phyloP scores from a whole-genome alignment of 768 basidiomycete species.

The Epithele typhae region DNA sequence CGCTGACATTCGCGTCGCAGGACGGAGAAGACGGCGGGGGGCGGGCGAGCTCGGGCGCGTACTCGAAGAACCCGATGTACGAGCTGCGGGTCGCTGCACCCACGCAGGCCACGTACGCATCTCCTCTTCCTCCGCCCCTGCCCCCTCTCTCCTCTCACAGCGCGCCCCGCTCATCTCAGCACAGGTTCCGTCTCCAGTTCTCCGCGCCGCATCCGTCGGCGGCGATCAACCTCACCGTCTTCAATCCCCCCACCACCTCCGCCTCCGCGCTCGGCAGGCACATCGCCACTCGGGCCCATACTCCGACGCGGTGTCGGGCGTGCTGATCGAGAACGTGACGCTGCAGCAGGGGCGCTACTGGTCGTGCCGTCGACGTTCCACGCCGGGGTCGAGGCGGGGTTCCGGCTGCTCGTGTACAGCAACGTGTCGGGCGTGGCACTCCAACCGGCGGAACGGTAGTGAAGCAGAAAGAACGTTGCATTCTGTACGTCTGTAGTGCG shows the following conservation, averaged over 20 bases:
- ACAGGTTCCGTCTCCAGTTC: slow-evolving; percentile 69
- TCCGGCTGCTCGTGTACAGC: slow-evolving; percentile 55
- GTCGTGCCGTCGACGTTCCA: slow-evolving; percentile 71
- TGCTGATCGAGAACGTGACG: slow-evolving; percentile 48
- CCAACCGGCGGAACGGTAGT: no score
- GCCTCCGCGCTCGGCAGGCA: slow-evolving; percentile 30
- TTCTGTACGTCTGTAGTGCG: no score
- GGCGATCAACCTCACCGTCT: slow-evolving; percentile 60
- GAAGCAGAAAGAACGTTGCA: no score
- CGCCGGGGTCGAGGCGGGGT: slow-evolving; percentile 51
- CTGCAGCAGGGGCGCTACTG: slow-evolving; percentile 64
- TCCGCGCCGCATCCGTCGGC: slow-evolving; percentile 36
- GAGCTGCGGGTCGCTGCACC: slow-evolving; percentile 50
- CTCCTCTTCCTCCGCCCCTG: neutral
- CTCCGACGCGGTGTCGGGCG: slow-evolving; percentile 70
- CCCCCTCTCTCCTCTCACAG: neutral
- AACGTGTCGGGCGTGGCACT: slow-evolving; percentile 5
- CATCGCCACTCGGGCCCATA: slow-evolving; percentile 78
- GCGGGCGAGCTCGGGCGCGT: slow-evolving; percentile 62
- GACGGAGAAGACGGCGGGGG: slow-evolving; percentile 55
- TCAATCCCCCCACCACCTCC: slow-evolving; percentile 30
- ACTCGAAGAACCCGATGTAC: slow-evolving; percentile 64
- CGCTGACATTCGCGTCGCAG: slow-evolving; percentile 32
- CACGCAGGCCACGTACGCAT: slow-evolving; percentile 55
- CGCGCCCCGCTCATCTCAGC: no score